phyloP scores from a whole-genome alignment of 2,329 filamentous ascomycete species.

The Hirsutella minnesotensis region DNA sequence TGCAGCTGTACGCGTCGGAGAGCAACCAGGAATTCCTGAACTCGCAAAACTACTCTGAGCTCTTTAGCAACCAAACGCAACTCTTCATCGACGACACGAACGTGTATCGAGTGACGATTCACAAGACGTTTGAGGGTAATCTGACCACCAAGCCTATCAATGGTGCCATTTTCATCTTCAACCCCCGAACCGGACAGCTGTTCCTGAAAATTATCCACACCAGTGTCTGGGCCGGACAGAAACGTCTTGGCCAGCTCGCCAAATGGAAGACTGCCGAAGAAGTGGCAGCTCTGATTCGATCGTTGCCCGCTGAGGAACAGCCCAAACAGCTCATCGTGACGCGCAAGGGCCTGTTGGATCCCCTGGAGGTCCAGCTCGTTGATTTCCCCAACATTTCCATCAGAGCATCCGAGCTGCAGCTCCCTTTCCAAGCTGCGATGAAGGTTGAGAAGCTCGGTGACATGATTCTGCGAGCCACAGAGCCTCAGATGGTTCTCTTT shows the following conservation, averaged over 20 bases:
- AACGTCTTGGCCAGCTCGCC: constrained; percentile 92
- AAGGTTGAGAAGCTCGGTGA: constrained; percentile 98
- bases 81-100: constrained; percentile 99
- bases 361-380: constrained; percentile 89
- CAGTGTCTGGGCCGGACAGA: constrained; percentile 97
- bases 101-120: constrained; percentile 97
- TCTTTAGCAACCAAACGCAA: constrained; percentile 98
- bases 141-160: constrained; percentile 99
- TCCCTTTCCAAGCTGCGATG: constrained; percentile 99
- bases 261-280: constrained; percentile 99
- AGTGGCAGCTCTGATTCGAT: constrained; percentile 93
- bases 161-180: constrained; percentile 99
- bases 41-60: constrained; percentile 97
- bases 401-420: constrained; percentile 86
- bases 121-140: constrained; percentile 99
- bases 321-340: constrained; percentile 98
- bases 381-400: constrained; percentile 99
- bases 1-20: constrained; percentile 95
- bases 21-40: constrained; percentile 99
- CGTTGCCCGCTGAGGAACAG: constrained; percentile 92
- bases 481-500: constrained; percentile 99
- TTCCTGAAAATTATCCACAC: constrained; percentile 99
- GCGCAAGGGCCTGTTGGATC: constrained; percentile 90
- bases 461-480: constrained; percentile 95
- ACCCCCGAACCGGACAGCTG: constrained; percentile 91